Evolutionary conservation across 108 stramenopile species (phyloP).

Genomic region (Epithemia pelagica): DNA sequence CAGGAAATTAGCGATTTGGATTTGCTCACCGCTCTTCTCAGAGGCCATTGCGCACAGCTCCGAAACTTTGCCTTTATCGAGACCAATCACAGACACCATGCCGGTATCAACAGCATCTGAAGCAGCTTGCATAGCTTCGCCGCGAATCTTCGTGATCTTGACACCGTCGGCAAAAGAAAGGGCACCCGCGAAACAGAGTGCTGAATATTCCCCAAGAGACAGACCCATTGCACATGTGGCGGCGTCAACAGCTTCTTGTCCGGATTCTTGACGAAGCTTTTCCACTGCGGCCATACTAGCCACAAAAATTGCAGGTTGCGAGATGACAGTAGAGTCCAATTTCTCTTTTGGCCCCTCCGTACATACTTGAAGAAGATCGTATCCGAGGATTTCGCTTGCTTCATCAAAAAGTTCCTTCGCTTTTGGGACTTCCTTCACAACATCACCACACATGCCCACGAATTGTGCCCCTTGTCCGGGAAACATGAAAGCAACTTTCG

Average conservation of each 20-base stretch:
- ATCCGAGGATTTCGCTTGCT: slow-evolving; percentile 92
- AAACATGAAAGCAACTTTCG: slow-evolving; percentile 91
- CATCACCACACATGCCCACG: slow-evolving; percentile 85
- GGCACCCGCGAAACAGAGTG: slow-evolving; percentile 96
- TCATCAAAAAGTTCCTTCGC: slow-evolving; percentile 94
- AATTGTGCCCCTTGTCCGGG: slow-evolving; percentile 93
- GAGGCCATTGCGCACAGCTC: slow-evolving; percentile 81
- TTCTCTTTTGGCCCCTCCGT: slow-evolving; percentile 91
- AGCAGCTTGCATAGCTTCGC: slow-evolving; percentile 97
- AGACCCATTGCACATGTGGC: slow-evolving; percentile 96
- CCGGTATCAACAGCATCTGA: slow-evolving; percentile 87
- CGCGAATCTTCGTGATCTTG: slow-evolving; percentile 93
- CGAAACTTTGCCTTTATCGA: slow-evolving; percentile 72
- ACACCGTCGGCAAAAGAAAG: slow-evolving; percentile 97
- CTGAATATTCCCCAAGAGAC: slow-evolving; percentile 94
- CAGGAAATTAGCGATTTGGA: slow-evolving; percentile 93
- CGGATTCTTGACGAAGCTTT: slow-evolving; percentile 82
- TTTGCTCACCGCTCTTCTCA: slow-evolving; percentile 63
- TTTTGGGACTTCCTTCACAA: slow-evolving; percentile 78
- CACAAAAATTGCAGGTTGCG: slow-evolving; percentile 97
- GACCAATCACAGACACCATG: slow-evolving; percentile 98
- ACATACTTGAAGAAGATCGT: slow-evolving; percentile 90
- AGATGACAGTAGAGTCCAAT: slow-evolving; percentile 92
- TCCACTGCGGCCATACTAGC: slow-evolving; percentile 97
- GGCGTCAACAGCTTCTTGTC: slow-evolving; percentile 83